phyloP scores from a whole-genome alignment of 768 basidiomycete genomes.

The Suillus tomentosus region DNA sequence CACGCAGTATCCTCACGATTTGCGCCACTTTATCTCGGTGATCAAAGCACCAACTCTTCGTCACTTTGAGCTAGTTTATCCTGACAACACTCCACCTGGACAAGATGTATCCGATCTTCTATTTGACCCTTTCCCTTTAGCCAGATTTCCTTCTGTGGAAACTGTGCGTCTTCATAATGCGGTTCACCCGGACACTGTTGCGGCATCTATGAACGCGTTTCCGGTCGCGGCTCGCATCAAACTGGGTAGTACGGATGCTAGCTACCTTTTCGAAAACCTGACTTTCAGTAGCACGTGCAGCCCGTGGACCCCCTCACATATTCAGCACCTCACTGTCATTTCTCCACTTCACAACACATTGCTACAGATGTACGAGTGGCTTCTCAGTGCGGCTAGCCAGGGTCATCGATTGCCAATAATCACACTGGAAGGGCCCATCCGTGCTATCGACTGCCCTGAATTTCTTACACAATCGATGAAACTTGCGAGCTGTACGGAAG shows the following conservation, averaged over 20 bases:
- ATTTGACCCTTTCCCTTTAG: conserved; percentile 17
- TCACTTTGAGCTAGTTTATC: conserved; percentile 6
- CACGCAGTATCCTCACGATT: conserved; percentile 14
- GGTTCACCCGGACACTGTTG: neutral
- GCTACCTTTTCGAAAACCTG: neutral
- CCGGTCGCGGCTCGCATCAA: conserved; percentile 4
- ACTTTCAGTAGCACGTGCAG: neutral
- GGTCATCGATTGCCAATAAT: conserved; percentile 4
- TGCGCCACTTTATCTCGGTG: conserved; percentile 15
- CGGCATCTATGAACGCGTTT: conserved; percentile 3
- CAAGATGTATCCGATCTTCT: conserved; percentile 10
- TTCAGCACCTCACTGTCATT: conserved; percentile 4
- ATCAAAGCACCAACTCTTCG: conserved; percentile 11
- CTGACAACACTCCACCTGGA: conserved; percentile 1
- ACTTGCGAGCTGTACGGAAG: conserved; percentile 6
- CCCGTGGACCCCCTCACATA: neutral
- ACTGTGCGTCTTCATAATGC: conserved; percentile 1
- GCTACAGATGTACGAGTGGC: conserved; percentile 3
- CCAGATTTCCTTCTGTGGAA: conserved; percentile 10
- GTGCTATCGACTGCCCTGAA: neutral
- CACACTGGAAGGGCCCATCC: neutral
- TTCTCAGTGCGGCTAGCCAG: neutral
- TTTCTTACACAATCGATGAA: neutral
- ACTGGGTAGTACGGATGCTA: neutral
- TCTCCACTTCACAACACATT: neutral